A percentile compares a stretch with the other conserved stretches of the same genome.
Conservation (phyloP, 1,284 basidiomycete species). For the Abortiporus biennis region DNA sequence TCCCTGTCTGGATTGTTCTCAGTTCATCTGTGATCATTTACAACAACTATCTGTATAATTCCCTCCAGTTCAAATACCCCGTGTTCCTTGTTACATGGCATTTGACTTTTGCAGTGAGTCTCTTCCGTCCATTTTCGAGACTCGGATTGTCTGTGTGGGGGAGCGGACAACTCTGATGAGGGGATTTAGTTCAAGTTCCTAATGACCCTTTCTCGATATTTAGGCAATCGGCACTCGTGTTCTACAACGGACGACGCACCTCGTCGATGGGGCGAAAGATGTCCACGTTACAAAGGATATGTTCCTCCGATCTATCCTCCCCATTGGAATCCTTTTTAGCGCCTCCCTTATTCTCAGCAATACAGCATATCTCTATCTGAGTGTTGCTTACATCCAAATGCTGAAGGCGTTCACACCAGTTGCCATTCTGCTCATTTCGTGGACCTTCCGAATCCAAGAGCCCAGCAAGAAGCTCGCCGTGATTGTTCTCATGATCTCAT, state of each 20-base stretch:
- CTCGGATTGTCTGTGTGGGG: slow-evolving; percentile 1
- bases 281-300: slow-evolving; percentile 80
- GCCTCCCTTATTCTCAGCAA: slow-evolving; percentile 91
- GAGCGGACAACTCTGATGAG: background rate
- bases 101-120: slow-evolving; percentile 73
- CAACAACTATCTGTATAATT: slow-evolving; percentile 91
- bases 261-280: slow-evolving; percentile 88
- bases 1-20: slow-evolving; percentile 87
- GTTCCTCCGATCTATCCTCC: slow-evolving; percentile 86
- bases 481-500: slow-evolving; percentile 91
- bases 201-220: background rate
- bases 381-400: slow-evolving; percentile 96
- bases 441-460: slow-evolving; percentile 85
- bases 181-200: too few species aligned
- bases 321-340: slow-evolving; percentile 90
- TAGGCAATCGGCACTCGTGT: slow-evolving; percentile 89
- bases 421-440: slow-evolving; percentile 92
- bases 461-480: slow-evolving; percentile 75
- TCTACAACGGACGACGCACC: slow-evolving; percentile 80
- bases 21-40: slow-evolving; percentile 92
- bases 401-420: slow-evolving; percentile 99
- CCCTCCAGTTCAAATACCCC: slow-evolving; percentile 78
- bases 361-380: slow-evolving; percentile 90
- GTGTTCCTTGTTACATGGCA: slow-evolving; percentile 90
- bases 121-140: slow-evolving; percentile 7